phyloP scores from a whole-genome alignment of 2,329 filamentous ascomycete species.

The Aciculosporium take region DNA sequence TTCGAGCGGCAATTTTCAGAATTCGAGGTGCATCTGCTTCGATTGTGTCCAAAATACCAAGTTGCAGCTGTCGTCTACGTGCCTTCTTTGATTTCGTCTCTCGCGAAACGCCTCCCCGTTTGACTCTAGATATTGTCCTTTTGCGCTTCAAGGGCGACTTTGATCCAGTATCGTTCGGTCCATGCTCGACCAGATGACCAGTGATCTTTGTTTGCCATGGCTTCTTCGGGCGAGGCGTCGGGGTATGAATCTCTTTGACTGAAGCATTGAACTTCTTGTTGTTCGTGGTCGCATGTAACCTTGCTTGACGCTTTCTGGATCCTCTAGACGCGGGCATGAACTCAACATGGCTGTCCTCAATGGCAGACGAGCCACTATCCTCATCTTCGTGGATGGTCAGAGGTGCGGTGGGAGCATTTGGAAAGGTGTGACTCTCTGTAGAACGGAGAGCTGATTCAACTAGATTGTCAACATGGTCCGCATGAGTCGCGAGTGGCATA shows the following conservation, averaged over 20 bases:
- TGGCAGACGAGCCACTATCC: constrained; percentile 21
- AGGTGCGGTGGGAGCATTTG: not conserved
- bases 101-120: not conserved
- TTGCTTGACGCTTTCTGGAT: constrained; percentile 26
- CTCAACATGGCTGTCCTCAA: constrained; percentile 40
- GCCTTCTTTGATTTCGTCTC: not conserved
- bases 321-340: constrained; percentile 30
- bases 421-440: not conserved
- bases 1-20: constrained; percentile 46
- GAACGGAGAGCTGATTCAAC: not conserved
- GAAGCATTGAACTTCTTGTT: constrained; percentile 13
- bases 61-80: constrained; percentile 24
- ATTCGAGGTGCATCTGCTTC: constrained; percentile 40
- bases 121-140: not conserved
- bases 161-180: not conserved
- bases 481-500: not conserved
- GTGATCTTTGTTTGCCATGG: constrained; percentile 20
- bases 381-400: constrained; percentile 14
- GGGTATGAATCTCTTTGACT: constrained; percentile 5
- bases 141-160: not conserved
- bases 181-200: constrained; percentile 12
- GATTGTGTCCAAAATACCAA: constrained; percentile 49
- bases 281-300: constrained; percentile 13
- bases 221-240: constrained; percentile 11
- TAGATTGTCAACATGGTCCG: not conserved